These are phyloP conservation scores for Margaritispora aquatica DNA, from an alignment of 495 filamentous ascomycete species.

Conservation along the genomic window DNA sequence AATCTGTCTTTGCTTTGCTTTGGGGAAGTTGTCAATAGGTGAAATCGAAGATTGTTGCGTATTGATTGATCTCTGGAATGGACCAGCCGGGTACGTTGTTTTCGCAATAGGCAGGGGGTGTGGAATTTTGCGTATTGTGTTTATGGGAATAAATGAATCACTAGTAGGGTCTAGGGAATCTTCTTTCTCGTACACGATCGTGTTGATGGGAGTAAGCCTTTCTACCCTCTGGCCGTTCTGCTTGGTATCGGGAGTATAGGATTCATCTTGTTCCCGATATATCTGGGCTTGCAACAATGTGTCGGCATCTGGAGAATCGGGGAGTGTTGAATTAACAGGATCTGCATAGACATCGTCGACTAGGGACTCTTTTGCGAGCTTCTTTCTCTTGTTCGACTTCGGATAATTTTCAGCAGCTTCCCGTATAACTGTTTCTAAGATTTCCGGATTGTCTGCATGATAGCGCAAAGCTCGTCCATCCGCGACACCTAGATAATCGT, in stretches of 20 bases:
- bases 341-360: not conserved
- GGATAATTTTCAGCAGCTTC: conserved; percentile 7
- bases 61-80: not conserved
- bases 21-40: conserved; percentile 16
- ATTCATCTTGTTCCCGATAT: conserved; percentile 3
- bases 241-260: not conserved
- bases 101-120: no score
- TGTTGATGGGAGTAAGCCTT: no score
- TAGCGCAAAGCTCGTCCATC: conserved; percentile 14
- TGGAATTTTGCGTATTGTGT: not conserved
- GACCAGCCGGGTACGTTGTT: not conserved
- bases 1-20: conserved; percentile 18
- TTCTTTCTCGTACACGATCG: no score
- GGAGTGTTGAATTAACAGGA: not conserved
- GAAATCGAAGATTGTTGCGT: not conserved
- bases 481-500: conserved; percentile 5
- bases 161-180: not conserved
- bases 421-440: conserved; percentile 3
- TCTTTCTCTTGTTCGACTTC: conserved; percentile 12
- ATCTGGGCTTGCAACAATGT: conserved; percentile 11
- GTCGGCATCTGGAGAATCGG: conserved; percentile 11
- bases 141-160: not conserved
- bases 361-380: not conserved
- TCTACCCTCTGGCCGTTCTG: not conserved
- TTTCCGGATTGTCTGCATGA: conserved; percentile 1